Evolutionary conservation across 192 early-diverging fungal species (phyloP).

Genomic region (Coemansia sp.): DNA sequence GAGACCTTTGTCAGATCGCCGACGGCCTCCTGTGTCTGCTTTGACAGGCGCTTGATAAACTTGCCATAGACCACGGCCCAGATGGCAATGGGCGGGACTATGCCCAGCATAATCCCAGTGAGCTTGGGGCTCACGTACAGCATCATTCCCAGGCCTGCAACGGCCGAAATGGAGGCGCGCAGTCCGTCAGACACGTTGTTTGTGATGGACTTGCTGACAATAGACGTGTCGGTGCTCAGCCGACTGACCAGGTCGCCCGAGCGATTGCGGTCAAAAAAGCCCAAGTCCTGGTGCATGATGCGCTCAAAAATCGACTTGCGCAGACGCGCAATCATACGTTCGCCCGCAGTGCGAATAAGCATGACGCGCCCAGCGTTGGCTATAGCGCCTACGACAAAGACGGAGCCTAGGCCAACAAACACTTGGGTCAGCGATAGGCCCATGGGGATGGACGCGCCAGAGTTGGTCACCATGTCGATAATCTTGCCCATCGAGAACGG

Average conservation of each 20-base stretch:
- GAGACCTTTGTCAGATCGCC: constrained; percentile 65
- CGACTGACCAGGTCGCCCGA: constrained; percentile 77
- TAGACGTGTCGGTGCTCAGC: constrained; percentile 70
- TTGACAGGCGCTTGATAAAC: constrained; percentile 60
- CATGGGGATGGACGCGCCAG: constrained; percentile 35
- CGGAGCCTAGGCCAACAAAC: constrained; percentile 50
- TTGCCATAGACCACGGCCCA: constrained; percentile 69
- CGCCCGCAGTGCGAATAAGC: constrained; percentile 59
- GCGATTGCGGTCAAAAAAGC: constrained; percentile 61
- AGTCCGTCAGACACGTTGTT: constrained; percentile 75
- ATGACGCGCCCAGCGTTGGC: constrained; percentile 59
- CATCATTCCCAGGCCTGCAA: constrained; percentile 66
- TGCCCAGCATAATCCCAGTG: constrained; percentile 66
- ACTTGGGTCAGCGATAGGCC: constrained; percentile 56
- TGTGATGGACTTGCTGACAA: constrained; percentile 72
- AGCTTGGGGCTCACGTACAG: constrained; percentile 63
- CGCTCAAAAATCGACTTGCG: constrained; percentile 52
- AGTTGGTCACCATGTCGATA: constrained; percentile 62
- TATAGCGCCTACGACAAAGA: constrained; percentile 56
- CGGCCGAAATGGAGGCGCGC: constrained; percentile 57
- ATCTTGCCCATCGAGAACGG: constrained; percentile 69
- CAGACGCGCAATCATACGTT: constrained; percentile 58
- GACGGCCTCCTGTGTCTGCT: constrained; percentile 62
- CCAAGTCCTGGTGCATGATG: constrained; percentile 60
- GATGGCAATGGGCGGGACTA: constrained; percentile 71